Percentiles rank a stretch among this genome's conserved stretches.
These are phyloP conservation scores for Penicillium sp. DNA, from an alignment of 2,329 filamentous ascomycete genomes.

Conservation along the genomic window DNA sequence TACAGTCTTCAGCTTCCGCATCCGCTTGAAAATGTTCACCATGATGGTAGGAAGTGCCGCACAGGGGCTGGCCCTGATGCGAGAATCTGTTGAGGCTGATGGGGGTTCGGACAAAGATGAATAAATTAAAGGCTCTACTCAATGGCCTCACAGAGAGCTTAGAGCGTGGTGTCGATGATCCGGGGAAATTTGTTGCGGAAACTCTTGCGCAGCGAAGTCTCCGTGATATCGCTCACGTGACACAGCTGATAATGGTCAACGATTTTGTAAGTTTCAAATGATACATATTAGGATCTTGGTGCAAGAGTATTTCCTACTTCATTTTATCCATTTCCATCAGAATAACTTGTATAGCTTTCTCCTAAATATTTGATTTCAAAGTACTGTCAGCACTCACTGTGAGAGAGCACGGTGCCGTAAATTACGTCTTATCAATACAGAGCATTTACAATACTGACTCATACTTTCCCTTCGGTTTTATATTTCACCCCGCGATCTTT, in stretches of 20 bases:
- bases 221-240: slow-evolving; percentile 23
- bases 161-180: slow-evolving; percentile 14
- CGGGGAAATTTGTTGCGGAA: slow-evolving; percentile 23
- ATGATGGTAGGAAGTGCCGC: slow-evolving; percentile 30
- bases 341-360: neutral
- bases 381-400: neutral
- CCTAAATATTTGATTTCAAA: neutral
- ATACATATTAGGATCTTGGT: neutral
- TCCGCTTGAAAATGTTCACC: slow-evolving; percentile 56
- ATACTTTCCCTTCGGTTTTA: slow-evolving; percentile 17
- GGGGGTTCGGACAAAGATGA: neutral
- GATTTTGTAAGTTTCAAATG: neutral
- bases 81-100: slow-evolving; percentile 1
- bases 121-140: neutral
- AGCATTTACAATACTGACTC: slow-evolving; percentile 7
- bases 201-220: slow-evolving; percentile 23
- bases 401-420: slow-evolving; percentile 1
- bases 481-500: slow-evolving; percentile 23
- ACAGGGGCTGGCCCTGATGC: slow-evolving; percentile 17
- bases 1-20: slow-evolving; percentile 69
- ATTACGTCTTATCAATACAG: slow-evolving; percentile 6
- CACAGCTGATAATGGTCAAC: neutral
- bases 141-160: slow-evolving; percentile 4
- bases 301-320: too few species aligned
- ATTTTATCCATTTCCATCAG: too few species aligned